These are phyloP conservation scores for Hapsidospora chrysogenum DNA, from an alignment of 495 filamentous ascomycete species.

Conservation along the genomic window DNA sequence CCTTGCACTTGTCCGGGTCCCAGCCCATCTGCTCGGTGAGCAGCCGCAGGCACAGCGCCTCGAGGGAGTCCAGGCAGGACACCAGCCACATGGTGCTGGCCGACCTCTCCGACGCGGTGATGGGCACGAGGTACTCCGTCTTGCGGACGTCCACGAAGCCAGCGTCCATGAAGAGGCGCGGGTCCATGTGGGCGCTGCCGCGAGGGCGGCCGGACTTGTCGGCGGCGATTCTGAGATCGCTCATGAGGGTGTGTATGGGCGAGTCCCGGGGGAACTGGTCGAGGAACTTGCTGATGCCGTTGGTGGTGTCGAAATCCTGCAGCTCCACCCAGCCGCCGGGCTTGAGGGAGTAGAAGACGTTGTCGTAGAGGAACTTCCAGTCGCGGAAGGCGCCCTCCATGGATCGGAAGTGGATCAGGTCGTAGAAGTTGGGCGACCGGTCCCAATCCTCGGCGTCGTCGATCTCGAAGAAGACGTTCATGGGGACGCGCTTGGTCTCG, in stretches of 20 bases:
- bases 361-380: constrained; percentile 43
- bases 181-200: constrained; percentile 37
- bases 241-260: constrained; percentile 13
- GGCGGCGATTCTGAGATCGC: constrained; percentile 23
- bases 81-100: constrained; percentile 54
- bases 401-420: constrained; percentile 48
- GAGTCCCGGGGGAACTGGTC: constrained; percentile 22
- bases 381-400: constrained; percentile 46
- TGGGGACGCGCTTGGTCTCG: constrained; percentile 29
- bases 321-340: constrained; percentile 53
- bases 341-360: constrained; percentile 41
- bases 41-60: constrained; percentile 40
- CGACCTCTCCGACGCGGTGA: constrained; percentile 35
- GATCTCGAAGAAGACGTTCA: constrained; percentile 55
- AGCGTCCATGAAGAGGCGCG: constrained; percentile 27
- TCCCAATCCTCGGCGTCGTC: constrained; percentile 49
- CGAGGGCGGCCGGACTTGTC: constrained; percentile 26
- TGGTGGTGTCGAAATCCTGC: constrained; percentile 33
- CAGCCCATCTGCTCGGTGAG: constrained; percentile 43
- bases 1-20: constrained; percentile 34
- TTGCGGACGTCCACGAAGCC: constrained; percentile 47
- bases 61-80: constrained; percentile 44
- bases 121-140: constrained; percentile 38
- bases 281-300: constrained; percentile 18
- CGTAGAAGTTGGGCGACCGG: constrained; percentile 36